phyloP scores from a whole-genome alignment of 1,284 basidiomycete genomes.

The Athelia psychrophila region DNA sequence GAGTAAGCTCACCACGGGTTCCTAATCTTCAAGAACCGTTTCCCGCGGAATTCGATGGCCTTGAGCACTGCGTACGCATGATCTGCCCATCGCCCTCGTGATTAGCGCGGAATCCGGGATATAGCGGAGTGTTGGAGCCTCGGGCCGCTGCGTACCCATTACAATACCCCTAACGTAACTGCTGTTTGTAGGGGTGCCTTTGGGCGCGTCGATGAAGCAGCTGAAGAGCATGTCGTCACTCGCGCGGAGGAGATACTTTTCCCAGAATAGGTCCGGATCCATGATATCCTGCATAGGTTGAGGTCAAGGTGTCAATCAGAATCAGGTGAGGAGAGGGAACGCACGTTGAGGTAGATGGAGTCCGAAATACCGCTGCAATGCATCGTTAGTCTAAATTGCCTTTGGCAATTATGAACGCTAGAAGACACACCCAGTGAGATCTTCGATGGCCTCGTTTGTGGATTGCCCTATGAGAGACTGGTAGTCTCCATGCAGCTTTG shows the following conservation, averaged over 20 bases:
- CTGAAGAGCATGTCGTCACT: not conserved
- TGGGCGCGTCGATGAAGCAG: not conserved
- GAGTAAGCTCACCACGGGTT: not conserved
- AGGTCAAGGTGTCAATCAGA: not conserved
- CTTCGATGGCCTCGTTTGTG: not conserved
- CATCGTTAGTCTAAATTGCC: not conserved
- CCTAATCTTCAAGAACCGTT: not conserved
- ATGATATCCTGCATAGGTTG: conserved; percentile 1
- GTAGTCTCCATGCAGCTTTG: not conserved
- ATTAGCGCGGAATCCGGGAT: too few species aligned
- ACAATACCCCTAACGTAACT: not conserved
- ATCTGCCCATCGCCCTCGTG: conserved; percentile 9
- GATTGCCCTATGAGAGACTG: not conserved
- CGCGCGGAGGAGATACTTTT: not conserved
- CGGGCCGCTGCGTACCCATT: too few species aligned
- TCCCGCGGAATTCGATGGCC: not conserved
- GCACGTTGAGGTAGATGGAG: not conserved
- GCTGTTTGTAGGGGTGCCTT: not conserved
- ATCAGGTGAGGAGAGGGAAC: not conserved
- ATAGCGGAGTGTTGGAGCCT: too few species aligned
- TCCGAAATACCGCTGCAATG: conserved; percentile 18
- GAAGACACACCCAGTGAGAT: conserved; percentile 19
- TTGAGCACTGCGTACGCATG: not conserved
- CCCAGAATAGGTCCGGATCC: not conserved
- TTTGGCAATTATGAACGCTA: conserved; percentile 1